Evolutionary conservation across 78 protist genomes (phyloP), one percentile per base, ranked within the genome.

Genomic region (Tieghemostelium lacteum): DNA sequence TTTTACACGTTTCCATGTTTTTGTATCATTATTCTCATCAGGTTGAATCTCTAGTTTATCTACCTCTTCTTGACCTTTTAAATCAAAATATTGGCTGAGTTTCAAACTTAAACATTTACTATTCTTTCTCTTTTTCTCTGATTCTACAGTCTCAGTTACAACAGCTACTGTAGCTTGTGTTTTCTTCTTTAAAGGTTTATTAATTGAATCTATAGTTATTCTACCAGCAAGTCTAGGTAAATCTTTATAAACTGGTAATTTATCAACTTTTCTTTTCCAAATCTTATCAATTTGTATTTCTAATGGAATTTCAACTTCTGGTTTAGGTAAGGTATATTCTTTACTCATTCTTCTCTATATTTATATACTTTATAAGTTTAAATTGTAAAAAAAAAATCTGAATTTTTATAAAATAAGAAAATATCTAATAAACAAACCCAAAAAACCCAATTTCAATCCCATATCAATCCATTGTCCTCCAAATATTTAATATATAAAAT

Each of bases 191-290:
- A 26, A 19, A 8, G 66, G 26, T 6, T 64, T 37, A 29, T 33
- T 17, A 52, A 14, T 24, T 39, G 33, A 50, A 54, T 62, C 74
- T 2, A 77, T 77, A 3, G 36, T 7, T 40, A 77, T 77, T 52
- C 87, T 62, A 24, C 87, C 74, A 26, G 87, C 87, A 7, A 77
- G 60, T 45, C 87, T 52, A 17, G 87, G 87, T 77, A 77, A 55
- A 77, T 77, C 87, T 65, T 77, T 77, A 64, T n/a, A 77, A 50
- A 77, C 74, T n/a, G 87, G 87, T 58, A 75, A n/a, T 42, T 8
- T 6, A 45, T 14, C 52, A 45, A 45, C 10, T 45, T 14, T 10
- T 45, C 10, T 45, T 8, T 42, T 39, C 52, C 73, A 39, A 5
- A 66, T 39, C 55, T 39, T 10, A 14, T 22, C 14, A 2, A 66